Conservation (phyloP, 805 yeast species). For the Teunomyces tritomae region DNA sequence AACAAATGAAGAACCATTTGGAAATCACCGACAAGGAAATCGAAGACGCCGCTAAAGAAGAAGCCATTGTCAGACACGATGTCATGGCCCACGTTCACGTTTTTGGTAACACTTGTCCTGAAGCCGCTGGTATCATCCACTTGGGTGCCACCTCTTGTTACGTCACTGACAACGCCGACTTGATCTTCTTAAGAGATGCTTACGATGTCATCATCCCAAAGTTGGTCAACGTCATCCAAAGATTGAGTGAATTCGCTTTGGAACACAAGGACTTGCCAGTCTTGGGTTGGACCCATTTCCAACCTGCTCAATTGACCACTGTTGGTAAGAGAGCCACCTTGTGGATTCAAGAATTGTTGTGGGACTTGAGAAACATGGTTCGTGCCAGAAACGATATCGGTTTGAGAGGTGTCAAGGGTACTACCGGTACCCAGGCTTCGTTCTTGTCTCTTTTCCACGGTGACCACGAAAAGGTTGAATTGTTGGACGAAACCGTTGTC, state of each 20-base stretch:
- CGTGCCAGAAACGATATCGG: conserved; percentile 97
- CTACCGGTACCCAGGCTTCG: conserved; percentile 98
- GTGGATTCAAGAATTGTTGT: conserved; percentile 95
- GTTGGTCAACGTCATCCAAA: conserved; percentile 91
- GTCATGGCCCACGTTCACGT: conserved; percentile 99
- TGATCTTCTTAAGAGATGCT: conserved; percentile 94
- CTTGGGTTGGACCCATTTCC: conserved; percentile 99
- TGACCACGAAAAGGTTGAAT: conserved; percentile 94
- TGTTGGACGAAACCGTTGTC: conserved; percentile 85
- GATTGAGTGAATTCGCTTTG: conserved; percentile 83
- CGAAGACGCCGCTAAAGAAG: conserved; percentile 83
- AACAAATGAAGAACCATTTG: conserved; percentile 75
- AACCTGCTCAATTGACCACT: conserved; percentile 98
- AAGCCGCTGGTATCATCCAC: conserved; percentile 97
- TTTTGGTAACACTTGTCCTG: conserved; percentile 89
- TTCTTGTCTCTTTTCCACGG: conserved; percentile 95
- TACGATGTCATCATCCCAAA: conserved; percentile 91
- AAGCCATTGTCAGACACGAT: conserved; percentile 97
- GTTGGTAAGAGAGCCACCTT: conserved; percentile 97
- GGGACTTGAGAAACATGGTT: conserved; percentile 95
- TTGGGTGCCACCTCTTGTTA: conserved; percentile 97
- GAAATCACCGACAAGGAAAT: conserved; percentile 91
- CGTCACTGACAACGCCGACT: conserved; percentile 97
- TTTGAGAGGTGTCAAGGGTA: conserved; percentile 97
- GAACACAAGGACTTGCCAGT: conserved; percentile 95